Percentiles rank a stretch among this genome's conserved stretches.
Evolutionary conservation across 495 filamentous ascomycete genomes (phyloP).

Genomic region (Xylaria castorea): DNA sequence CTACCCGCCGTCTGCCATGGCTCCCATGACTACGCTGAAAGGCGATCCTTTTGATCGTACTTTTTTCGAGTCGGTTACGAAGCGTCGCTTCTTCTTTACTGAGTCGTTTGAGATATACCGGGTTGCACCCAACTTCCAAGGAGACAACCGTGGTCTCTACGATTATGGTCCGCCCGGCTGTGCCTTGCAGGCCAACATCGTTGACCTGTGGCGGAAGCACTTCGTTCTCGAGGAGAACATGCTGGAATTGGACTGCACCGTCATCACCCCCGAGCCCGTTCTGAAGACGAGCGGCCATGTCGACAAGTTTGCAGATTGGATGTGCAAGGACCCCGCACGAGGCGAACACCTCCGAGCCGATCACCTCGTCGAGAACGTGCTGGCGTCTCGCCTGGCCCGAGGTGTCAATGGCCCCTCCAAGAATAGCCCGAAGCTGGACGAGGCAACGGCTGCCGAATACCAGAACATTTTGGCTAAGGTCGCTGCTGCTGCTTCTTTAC

Average conservation of each 20-base stretch:
- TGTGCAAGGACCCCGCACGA: conserved; percentile 60
- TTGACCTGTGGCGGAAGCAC: conserved; percentile 92
- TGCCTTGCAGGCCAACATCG: conserved; percentile 80
- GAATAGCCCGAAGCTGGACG: conserved; percentile 63
- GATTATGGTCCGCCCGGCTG: conserved; percentile 86
- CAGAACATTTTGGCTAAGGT: conserved; percentile 71
- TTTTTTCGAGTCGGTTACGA: conserved; percentile 52
- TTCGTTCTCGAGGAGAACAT: conserved; percentile 90
- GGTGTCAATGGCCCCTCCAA: conserved; percentile 58
- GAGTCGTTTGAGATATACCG: conserved; percentile 67
- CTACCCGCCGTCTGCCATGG: not conserved
- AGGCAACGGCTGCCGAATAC: conserved; percentile 69
- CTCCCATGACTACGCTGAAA: conserved; percentile 48
- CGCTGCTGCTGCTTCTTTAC: conserved; percentile 11
- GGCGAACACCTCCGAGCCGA: conserved; percentile 59
- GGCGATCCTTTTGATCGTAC: conserved; percentile 53
- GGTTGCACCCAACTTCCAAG: conserved; percentile 68
- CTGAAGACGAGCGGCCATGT: conserved; percentile 97
- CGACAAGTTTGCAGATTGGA: conserved; percentile 94
- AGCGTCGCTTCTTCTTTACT: conserved; percentile 52
- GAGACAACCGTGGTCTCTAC: conserved; percentile 75
- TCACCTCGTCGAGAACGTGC: conserved; percentile 58
- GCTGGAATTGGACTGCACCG: conserved; percentile 86
- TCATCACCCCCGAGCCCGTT: conserved; percentile 84
- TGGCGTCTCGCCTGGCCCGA: conserved; percentile 49